phyloP scores from a whole-genome alignment of 495 filamentous ascomycete genomes.

The Letharia columbiana region DNA sequence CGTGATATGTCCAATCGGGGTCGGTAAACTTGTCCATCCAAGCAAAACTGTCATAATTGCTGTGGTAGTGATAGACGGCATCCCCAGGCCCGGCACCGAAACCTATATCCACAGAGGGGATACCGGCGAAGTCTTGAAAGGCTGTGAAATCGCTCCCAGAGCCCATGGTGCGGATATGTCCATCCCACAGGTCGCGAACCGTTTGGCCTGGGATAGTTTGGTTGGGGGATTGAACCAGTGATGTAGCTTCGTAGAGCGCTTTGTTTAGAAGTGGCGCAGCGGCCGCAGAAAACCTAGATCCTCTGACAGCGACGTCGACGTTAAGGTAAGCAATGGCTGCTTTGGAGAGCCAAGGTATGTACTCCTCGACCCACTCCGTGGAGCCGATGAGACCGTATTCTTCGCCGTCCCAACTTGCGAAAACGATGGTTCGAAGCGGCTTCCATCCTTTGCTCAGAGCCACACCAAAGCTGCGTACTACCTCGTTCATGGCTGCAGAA shows the following conservation, averaged over 20 bases:
- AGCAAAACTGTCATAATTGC: conserved; percentile 65
- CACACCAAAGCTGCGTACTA: conserved; percentile 72
- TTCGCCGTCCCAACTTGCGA: conserved; percentile 71
- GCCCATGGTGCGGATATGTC: conserved; percentile 57
- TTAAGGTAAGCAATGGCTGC: conserved; percentile 69
- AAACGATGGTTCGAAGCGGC: conserved; percentile 71
- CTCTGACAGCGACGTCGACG: conserved; percentile 54
- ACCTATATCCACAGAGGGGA: conserved; percentile 54
- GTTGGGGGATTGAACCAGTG: conserved; percentile 70
- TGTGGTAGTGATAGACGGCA: conserved; percentile 68
- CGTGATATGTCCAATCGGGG: conserved; percentile 52
- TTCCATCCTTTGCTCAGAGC: conserved; percentile 72
- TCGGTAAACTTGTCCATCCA: conserved; percentile 71
- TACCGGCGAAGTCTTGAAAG: conserved; percentile 65
- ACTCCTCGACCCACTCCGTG: conserved; percentile 74
- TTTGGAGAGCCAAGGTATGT: conserved; percentile 70
- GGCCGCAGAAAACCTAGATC: conserved; percentile 38
- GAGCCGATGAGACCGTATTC: conserved; percentile 65
- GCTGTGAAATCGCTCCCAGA: conserved; percentile 67
- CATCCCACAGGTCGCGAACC: conserved; percentile 52
- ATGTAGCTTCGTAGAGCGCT: conserved; percentile 60
- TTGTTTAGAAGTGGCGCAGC: conserved; percentile 72
- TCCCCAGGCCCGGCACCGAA: conserved; percentile 39
- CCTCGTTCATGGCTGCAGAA: conserved; percentile 81
- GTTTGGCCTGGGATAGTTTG: conserved; percentile 56